Evolutionary conservation across 352 stramenopile species (phyloP).

Genomic region (Globisporangium viniferum): DNA sequence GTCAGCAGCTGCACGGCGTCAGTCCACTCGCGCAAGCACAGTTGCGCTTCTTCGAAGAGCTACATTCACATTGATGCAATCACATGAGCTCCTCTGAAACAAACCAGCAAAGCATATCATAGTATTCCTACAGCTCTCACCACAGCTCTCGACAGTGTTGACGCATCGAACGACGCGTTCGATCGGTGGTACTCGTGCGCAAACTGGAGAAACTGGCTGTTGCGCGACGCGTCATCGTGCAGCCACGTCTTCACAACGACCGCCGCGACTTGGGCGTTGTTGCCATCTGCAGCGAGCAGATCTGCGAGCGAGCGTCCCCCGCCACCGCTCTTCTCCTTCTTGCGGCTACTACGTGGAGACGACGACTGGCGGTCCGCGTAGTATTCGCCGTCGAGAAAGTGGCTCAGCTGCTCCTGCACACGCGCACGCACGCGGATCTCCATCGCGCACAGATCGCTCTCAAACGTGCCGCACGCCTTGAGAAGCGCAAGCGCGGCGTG

Average conservation of each 20-base stretch:
- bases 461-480: constrained; percentile 50
- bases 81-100: neutral
- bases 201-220: constrained; percentile 53
- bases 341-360: constrained; percentile 25
- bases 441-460: constrained; percentile 43
- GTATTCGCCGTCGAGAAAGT: constrained; percentile 22
- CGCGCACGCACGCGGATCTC: constrained; percentile 47
- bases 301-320: neutral
- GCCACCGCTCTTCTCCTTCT: constrained; percentile 21
- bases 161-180: constrained; percentile 4
- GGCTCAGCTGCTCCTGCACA: constrained; percentile 52
- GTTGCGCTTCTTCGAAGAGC: constrained; percentile 48
- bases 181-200: constrained; percentile 28
- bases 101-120: neutral
- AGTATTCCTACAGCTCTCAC: neutral
- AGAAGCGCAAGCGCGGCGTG: constrained; percentile 62
- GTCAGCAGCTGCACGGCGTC: constrained; percentile 59
- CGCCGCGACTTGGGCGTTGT: constrained; percentile 21
- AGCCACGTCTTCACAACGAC: constrained; percentile 48
- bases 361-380: constrained; percentile 22
- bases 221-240: constrained; percentile 34
- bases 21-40: constrained; percentile 43
- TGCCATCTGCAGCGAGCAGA: neutral
- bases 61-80: constrained; percentile 10
- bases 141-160: constrained; percentile 19